Evolutionary conservation across 2,329 filamentous ascomycete genomes (phyloP), one percentile per base, ranked within the genome.

Genomic region (Macrophomina phaseolina): DNA sequence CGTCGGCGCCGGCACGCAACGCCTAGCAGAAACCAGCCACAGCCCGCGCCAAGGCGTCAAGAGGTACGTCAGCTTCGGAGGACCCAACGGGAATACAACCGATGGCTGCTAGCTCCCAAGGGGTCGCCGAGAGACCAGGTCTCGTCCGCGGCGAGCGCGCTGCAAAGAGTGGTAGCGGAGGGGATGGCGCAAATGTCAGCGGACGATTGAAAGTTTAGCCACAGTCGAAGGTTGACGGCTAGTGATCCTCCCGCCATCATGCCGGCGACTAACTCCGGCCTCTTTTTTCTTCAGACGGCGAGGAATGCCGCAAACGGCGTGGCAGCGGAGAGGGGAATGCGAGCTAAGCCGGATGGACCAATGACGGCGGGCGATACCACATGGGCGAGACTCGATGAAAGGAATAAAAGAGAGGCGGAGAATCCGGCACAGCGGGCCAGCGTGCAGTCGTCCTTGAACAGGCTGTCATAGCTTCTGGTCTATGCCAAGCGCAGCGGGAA

Each of bases 271-370:
- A 45, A 55, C 56, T 28, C 56, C 64, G 42, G 55, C 45, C 56
- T 63, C 58, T 49, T 63, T 55, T 67, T 62, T 63, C 58, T 63
- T 51, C 65, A 67, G 56, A 8, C 49, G 53, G 55, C 34, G 38
- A 62, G 58, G 65, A 67, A 62, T 67, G 58, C 65, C 56, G 65
- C 56, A 67, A 67, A 49, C 65, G 58, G 65, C 65, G 65, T 67
- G 65, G 49, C 56, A 62, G 65, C 58, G 56, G 65, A 56, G 56
- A 32, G 30, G 32, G 56, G 56, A 67, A 67, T 67, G 65, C 40
- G 6, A 9, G 49, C 65, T 63, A 67, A n/a, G 16, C 64, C 64
- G 9, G 46, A 45, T 42, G 12, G 18, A 11, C 30, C 5, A 28
- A 28, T 62, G 45, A 45, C 32, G n/a, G 6, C 14, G 28, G 38